phyloP scores from a whole-genome alignment of 257 asterid genomes.

The Fraxinus quadrangulata region DNA sequence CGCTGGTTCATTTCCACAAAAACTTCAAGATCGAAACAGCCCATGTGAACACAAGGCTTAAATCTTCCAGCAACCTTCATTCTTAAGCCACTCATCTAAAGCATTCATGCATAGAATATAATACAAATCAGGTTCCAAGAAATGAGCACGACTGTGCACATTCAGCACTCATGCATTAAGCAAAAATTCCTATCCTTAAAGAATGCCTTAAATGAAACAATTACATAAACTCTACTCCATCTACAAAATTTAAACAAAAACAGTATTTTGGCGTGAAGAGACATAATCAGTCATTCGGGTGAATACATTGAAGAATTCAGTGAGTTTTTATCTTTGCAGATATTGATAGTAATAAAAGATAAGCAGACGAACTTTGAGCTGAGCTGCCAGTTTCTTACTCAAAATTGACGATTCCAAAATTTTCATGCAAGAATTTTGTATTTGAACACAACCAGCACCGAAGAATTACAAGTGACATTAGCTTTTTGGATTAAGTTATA shows the following conservation, averaged over 20 bases:
- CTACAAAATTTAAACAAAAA: background rate
- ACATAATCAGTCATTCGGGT: too few relatives aligned
- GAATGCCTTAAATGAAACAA: constrained; percentile 9
- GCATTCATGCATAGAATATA: constrained; percentile 29
- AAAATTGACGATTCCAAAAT: too few relatives aligned
- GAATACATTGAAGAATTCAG: too few relatives aligned
- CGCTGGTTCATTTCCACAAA: constrained; percentile 96
- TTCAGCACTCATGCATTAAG: too few relatives aligned
- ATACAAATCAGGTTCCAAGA: constrained; percentile 15
- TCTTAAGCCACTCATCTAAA: constrained; percentile 92
- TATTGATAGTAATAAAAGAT: too few relatives aligned
- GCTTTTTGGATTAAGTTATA: too few relatives aligned
- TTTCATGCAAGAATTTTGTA: too few relatives aligned
- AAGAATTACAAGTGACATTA: too few relatives aligned
- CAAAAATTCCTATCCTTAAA: background rate
- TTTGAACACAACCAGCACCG: too few relatives aligned
- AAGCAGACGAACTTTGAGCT: too few relatives aligned
- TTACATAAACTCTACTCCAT: background rate
- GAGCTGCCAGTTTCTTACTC: too few relatives aligned
- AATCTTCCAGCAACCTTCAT: constrained; percentile 98
- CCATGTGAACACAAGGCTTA: constrained; percentile 91
- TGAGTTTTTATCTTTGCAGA: too few relatives aligned
- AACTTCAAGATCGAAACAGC: constrained; percentile 93
- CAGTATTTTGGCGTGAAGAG: background rate
- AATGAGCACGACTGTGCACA: background rate